Evolutionary conservation across 176 grass and related monocot genomes (phyloP), one percentile per base, ranked within the genome.

Genomic region (Poa pratensis): DNA sequence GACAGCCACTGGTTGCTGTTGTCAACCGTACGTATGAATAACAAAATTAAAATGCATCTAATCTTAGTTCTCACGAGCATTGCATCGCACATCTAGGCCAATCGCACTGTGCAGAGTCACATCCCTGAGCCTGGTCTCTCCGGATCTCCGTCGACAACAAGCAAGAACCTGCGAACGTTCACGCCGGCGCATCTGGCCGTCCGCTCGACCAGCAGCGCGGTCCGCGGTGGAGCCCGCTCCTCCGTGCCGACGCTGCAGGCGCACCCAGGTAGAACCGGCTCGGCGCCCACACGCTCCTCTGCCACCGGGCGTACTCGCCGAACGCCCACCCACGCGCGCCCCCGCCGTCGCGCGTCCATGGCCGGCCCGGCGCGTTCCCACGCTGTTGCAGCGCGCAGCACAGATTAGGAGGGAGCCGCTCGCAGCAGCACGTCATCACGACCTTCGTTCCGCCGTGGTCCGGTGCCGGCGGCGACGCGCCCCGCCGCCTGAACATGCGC

Each of bases 341-440:
- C 30, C 28, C 28, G 28, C 28, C 28, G 28, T 30, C 28, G 28
- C 28, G 28, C 28, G 28, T 30, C 28, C 28, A 30, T 30, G 28
- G 28, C 28, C 46, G 69, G 0, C 59, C 23, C 13, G 40, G 67
- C 43, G 77, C 77, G 77, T 16, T 34, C 37, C 35, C 63, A 4
- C 65, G 65, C 79, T 87, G 79, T 79, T 87, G 79, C 70, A 87
- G 37, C 60, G 86, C 79, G 71, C 71, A 82, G 59, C 9, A 12
- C 46, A 87, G 18, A 0, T 49, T 71, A 3, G 71, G 34, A 9
- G 60, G 86, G 60, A 87, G 86, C 19, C 86, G 39, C 49, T 19
- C 18, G 71, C 79, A 87, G 60, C 86, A 87, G 49, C 86, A 82
- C 24, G 60, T 53, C 49, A 82, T 35, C 23, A 82, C 24, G 73